A percentile compares a stretch with the other conserved stretches of the same genome.
These are phyloP conservation scores for Pseudocercospora vitis DNA, from an alignment of 2,329 filamentous ascomycete species.

Conservation along the genomic window DNA sequence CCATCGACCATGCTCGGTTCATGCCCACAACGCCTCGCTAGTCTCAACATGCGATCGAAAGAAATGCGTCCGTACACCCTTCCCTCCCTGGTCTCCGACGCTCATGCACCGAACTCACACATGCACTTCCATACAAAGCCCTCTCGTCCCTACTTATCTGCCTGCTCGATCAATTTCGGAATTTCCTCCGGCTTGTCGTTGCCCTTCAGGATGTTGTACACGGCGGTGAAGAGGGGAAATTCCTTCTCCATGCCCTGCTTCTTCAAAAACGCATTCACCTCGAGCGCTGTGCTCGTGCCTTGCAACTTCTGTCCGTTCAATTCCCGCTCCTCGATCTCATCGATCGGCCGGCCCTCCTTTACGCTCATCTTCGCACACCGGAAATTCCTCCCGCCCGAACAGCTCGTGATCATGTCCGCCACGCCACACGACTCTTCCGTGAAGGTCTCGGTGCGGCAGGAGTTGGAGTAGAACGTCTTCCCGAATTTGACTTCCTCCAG, in stretches of 20 bases:
- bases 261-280: constrained; percentile 87
- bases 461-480: constrained; percentile 85
- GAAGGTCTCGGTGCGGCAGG: constrained; percentile 79
- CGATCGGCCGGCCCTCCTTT: constrained; percentile 73
- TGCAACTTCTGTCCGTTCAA: constrained; percentile 97
- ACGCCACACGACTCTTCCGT: constrained; percentile 96
- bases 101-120: too few species aligned
- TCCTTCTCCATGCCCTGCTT: constrained; percentile 73
- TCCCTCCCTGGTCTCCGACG: too few species aligned
- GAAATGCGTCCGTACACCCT: too few species aligned
- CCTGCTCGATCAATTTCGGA: constrained; percentile 58
- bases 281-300: constrained; percentile 85
- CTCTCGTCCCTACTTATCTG: constrained; percentile 19
- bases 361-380: constrained; percentile 87
- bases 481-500: constrained; percentile 97
- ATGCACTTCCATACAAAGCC: too few species aligned
- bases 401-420: constrained; percentile 92
- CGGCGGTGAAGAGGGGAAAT: constrained; percentile 90
- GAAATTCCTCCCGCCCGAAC: constrained; percentile 89
- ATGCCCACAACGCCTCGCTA: too few species aligned
- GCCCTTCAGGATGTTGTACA: constrained; percentile 76
- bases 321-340: constrained; percentile 84
- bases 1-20: too few species aligned
- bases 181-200: constrained; percentile 77
- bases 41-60: too few species aligned